Conservation (phyloP, 495 filamentous ascomycete species). For the Podospora tetraspora region DNA sequence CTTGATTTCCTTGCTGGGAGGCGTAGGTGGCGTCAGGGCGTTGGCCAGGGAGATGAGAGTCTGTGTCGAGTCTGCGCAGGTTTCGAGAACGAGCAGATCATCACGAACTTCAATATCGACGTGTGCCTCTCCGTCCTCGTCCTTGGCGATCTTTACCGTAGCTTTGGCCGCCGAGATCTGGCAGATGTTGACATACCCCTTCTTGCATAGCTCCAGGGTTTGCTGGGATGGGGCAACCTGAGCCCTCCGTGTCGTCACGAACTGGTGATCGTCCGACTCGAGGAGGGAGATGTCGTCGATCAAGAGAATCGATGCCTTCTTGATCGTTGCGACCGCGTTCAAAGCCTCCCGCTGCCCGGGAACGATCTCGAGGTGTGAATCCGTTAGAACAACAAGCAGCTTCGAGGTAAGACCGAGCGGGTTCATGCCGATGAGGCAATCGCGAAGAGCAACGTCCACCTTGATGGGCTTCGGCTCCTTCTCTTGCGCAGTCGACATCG, state of each 20-base stretch:
- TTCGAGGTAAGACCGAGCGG: constrained; percentile 71
- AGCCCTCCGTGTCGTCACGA: constrained; percentile 38
- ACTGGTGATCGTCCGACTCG: constrained; percentile 40
- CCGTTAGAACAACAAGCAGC: constrained; percentile 68
- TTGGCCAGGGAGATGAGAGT: constrained; percentile 78
- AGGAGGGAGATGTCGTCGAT: constrained; percentile 68
- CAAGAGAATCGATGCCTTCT: constrained; percentile 74
- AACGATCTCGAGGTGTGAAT: constrained; percentile 59
- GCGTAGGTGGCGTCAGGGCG: constrained; percentile 73
- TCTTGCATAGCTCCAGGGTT: constrained; percentile 56
- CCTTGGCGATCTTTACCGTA: constrained; percentile 48
- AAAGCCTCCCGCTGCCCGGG: constrained; percentile 57
- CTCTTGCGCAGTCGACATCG: constrained; percentile 16
- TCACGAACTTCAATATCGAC: constrained; percentile 77
- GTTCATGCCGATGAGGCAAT: constrained; percentile 82
- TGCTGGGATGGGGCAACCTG: constrained; percentile 53
- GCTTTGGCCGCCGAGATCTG: constrained; percentile 75
- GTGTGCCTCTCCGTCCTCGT: constrained; percentile 52
- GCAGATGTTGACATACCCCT: constrained; percentile 79
- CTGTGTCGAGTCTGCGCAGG: constrained; percentile 94
- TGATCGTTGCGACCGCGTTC: constrained; percentile 59
- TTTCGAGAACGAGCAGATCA: constrained; percentile 84
- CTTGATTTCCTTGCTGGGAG: constrained; percentile 72
- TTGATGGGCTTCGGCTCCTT: constrained; percentile 47
- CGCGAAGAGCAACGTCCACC: constrained; percentile 66